A percentile compares a stretch with the other conserved stretches of the same genome.
Conservation (phyloP, 192 early-diverging fungal genomes). For the Obelidium mucronatum region DNA sequence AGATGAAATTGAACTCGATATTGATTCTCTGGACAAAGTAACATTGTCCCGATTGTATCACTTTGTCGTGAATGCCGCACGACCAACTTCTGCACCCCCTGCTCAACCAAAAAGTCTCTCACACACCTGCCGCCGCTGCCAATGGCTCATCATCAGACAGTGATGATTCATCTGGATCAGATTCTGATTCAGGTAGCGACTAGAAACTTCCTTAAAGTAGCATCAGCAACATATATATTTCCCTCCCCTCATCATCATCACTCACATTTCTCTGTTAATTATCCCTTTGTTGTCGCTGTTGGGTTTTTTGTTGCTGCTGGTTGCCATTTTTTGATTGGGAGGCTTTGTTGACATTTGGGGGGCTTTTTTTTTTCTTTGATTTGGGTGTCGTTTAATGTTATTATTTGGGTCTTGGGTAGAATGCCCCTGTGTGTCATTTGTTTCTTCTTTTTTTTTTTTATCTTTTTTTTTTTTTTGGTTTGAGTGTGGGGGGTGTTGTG, state of each 20-base stretch:
- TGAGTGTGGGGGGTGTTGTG: no score
- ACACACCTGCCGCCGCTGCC: not conserved
- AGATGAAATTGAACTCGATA: conserved; percentile 96
- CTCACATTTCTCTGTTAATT: not conserved
- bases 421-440: no score
- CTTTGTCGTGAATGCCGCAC: conserved; percentile 65
- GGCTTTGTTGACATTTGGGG: not conserved
- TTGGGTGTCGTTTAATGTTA: no score
- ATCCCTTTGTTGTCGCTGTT: not conserved
- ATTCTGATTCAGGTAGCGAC: conserved; percentile 40
- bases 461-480: no score
- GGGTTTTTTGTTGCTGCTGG: not conserved
- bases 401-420: no score
- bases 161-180: conserved; percentile 27
- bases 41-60: conserved; percentile 87
- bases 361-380: conserved; percentile 2
- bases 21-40: conserved; percentile 83
- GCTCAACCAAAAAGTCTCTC: not conserved
- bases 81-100: not conserved
- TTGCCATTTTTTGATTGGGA: not conserved
- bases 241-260: not conserved
- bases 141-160: conserved; percentile 11
- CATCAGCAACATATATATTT: no score
- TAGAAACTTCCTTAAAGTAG: no score
- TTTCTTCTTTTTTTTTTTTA: no score